phyloP scores from a whole-genome alignment of 257 asterid species.

The Solanum verrucosum region DNA sequence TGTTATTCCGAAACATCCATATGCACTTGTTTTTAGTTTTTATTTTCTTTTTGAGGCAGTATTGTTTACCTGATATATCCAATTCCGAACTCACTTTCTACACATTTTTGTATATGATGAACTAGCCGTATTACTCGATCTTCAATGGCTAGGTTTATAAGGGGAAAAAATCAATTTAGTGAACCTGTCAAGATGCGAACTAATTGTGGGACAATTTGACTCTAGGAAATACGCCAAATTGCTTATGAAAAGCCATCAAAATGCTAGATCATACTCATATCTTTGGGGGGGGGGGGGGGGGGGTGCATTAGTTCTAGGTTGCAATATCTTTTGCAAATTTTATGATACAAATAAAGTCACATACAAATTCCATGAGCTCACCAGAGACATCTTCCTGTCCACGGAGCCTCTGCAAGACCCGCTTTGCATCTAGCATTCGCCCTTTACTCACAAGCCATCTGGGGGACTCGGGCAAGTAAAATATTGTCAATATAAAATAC shows the following conservation, averaged over 20 bases:
- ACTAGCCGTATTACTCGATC: neutral
- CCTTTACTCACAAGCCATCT: slow-evolving; percentile 81
- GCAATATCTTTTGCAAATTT: neutral
- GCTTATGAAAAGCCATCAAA: neutral
- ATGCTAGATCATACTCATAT: neutral
- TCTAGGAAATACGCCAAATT: neutral
- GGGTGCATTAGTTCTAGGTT: neutral
- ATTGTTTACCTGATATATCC: neutral
- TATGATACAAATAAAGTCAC: neutral
- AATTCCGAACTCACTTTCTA: neutral
- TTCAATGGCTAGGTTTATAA: neutral
- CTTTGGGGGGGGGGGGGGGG: neutral
- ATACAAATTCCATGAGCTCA: slow-evolving; percentile 11
- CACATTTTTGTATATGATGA: neutral
- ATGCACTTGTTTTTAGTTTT: neutral
- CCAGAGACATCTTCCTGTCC: slow-evolving; percentile 58
- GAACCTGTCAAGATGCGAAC: neutral
- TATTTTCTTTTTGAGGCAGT: neutral
- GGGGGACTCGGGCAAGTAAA: slow-evolving; percentile 71
- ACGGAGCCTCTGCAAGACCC: slow-evolving; percentile 46
- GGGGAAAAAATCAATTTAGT: neutral
- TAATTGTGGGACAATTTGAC: neutral
- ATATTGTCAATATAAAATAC: slow-evolving; percentile 26
- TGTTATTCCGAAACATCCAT: neutral
- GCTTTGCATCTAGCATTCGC: slow-evolving; percentile 42